Conservation (phyloP, 1,284 basidiomycete genomes). For the Sanghuangporus baumii region DNA sequence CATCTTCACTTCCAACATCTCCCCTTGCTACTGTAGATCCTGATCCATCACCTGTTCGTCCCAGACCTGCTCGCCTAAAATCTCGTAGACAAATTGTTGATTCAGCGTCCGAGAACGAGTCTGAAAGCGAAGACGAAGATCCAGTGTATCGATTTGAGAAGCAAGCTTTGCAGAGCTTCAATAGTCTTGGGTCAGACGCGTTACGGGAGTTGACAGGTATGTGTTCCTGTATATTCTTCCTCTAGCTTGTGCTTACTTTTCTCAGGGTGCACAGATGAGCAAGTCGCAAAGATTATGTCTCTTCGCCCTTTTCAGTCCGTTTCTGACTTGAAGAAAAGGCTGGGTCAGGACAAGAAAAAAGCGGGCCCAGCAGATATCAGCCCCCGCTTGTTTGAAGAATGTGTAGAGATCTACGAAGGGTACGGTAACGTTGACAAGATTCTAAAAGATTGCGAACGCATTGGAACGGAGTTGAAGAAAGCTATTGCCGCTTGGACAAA, state of each 20-base stretch:
- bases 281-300: constrained; percentile 77
- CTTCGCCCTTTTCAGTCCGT: constrained; percentile 78
- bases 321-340: constrained; percentile 75
- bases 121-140: constrained; percentile 25
- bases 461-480: constrained; percentile 62
- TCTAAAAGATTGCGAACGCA: constrained; percentile 82
- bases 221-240: constrained; percentile 24
- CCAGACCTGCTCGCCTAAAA: constrained; percentile 42
- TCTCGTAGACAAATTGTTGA: constrained; percentile 54
- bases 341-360: constrained; percentile 81
- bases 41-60: constrained; percentile 36
- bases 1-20: constrained; percentile 18
- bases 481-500: constrained; percentile 79
- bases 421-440: constrained; percentile 90
- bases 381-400: constrained; percentile 86
- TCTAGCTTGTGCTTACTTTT: constrained; percentile 12
- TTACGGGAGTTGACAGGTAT: constrained; percentile 88
- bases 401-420: constrained; percentile 82
- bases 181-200: constrained; percentile 63
- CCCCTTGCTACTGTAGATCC: constrained; percentile 19
- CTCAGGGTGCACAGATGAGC: constrained; percentile 76
- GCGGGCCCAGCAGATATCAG: constrained; percentile 78
- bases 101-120: constrained; percentile 45
- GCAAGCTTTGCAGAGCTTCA: constrained; percentile 83
- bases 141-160: constrained; percentile 21